These are phyloP conservation scores for Biscogniauxia sp. DNA, from an alignment of 2,329 filamentous ascomycete species.

Conservation along the genomic window DNA sequence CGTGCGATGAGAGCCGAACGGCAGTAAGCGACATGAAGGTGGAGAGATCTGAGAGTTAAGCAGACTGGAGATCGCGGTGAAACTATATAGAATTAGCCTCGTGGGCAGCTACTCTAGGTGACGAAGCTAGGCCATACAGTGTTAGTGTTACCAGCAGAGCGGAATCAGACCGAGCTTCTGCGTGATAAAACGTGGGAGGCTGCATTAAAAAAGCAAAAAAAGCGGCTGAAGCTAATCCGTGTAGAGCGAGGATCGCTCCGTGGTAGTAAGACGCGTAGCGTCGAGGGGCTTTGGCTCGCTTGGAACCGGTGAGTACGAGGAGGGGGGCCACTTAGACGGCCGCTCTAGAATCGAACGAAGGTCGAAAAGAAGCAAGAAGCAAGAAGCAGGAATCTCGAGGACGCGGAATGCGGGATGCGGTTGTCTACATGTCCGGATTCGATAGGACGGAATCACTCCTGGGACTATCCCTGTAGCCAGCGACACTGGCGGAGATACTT, in stretches of 20 bases:
- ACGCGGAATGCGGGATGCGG: constrained; percentile 15
- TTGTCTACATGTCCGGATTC: constrained; percentile 23
- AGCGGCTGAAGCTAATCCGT: constrained; percentile 23
- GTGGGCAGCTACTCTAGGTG: constrained; percentile 6
- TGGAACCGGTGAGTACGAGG: constrained; percentile 13
- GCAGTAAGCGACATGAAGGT: constrained; percentile 23
- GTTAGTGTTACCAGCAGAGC: constrained; percentile 19
- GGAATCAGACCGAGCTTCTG: constrained; percentile 14
- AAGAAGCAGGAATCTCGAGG: constrained; percentile 6
- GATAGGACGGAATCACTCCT: constrained; percentile 11
- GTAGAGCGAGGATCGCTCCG: constrained; percentile 7
- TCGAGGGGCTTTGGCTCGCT: constrained; percentile 9
- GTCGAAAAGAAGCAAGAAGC: constrained; percentile 5
- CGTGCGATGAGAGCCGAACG: constrained; percentile 21
- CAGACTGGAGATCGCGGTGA: constrained; percentile 10
- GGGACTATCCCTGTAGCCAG: constrained; percentile 22
- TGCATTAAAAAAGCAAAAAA: constrained; percentile 15
- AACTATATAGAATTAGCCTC: constrained; percentile 17
- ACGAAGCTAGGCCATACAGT: constrained; percentile 13
- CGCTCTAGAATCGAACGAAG: constrained; percentile 8
- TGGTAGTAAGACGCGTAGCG: constrained; percentile 9
- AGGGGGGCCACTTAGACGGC: background rate
- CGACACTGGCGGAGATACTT: background rate
- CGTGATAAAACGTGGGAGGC: constrained; percentile 11
- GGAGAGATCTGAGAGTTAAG: constrained; percentile 8